Percentiles rank a stretch among this genome's conserved stretches.
These are phyloP conservation scores for Metarhizium anisopliae DNA, from an alignment of 2,329 filamentous ascomycete species.

Conservation along the genomic window DNA sequence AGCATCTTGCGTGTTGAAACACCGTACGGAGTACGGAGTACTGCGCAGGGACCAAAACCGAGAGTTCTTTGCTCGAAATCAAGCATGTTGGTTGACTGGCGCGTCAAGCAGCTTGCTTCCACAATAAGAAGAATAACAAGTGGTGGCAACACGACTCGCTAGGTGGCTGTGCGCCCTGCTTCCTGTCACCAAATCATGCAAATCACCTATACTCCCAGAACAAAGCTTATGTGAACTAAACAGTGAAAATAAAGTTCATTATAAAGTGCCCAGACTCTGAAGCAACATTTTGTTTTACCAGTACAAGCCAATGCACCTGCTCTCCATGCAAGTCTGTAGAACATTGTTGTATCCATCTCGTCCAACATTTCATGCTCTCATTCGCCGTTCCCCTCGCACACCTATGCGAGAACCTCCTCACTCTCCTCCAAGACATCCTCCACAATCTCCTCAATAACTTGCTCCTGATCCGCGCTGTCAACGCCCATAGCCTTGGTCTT, in stretches of 20 bases:
- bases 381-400: background rate
- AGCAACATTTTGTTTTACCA: conserved; percentile 16
- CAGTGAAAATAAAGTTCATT: background rate
- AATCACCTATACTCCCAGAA: too few relatives aligned
- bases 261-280: conserved; percentile 2
- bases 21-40: too few relatives aligned
- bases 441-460: conserved; percentile 80
- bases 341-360: conserved; percentile 4
- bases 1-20: too few relatives aligned
- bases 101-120: too few relatives aligned
- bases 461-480: conserved; percentile 55
- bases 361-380: background rate
- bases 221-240: too few relatives aligned
- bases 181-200: too few relatives aligned
- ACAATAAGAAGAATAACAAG: background rate
- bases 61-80: too few relatives aligned
- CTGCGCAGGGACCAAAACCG: too few relatives aligned
- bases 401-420: conserved; percentile 59
- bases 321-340: conserved; percentile 18
- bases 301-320: conserved; percentile 23
- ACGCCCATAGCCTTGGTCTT: conserved; percentile 43
- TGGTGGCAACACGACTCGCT: background rate
- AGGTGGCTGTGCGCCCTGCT: too few relatives aligned
- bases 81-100: too few relatives aligned
- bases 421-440: conserved; percentile 78